These are phyloP conservation scores for Fusarium protoensiforme DNA, from an alignment of 2,329 filamentous ascomycete species.

Conservation along the genomic window DNA sequence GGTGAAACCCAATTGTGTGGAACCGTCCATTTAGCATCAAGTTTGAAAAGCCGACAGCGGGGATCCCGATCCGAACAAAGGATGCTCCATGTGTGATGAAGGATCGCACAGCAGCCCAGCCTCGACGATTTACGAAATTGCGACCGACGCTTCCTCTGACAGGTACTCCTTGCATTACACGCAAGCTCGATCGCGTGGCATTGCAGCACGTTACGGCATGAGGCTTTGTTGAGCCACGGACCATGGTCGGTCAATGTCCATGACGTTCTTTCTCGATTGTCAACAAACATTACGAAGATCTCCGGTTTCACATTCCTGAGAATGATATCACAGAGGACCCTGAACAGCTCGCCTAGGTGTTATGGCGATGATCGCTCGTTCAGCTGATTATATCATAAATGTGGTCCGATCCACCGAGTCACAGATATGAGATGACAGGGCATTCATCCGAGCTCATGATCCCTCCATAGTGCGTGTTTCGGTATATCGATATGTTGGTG, in stretches of 20 bases:
- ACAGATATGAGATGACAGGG: constrained; percentile 3
- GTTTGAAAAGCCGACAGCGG: neutral
- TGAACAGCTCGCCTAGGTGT: neutral
- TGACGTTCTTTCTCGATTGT: constrained; percentile 23
- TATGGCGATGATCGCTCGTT: constrained; percentile 18
- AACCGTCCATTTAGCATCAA: constrained; percentile 6
- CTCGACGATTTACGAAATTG: constrained; percentile 21
- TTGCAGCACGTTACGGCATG: constrained; percentile 15
- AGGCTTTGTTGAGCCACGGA: neutral
- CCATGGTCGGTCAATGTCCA: constrained; percentile 3
- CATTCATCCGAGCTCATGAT: neutral
- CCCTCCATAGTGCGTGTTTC: neutral
- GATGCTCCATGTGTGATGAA: constrained; percentile 10
- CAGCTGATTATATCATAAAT: constrained; percentile 32
- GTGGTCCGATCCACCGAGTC: constrained; percentile 21
- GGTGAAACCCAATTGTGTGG: constrained; percentile 41
- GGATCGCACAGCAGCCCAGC: constrained; percentile 3
- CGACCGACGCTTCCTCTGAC: constrained; percentile 2
- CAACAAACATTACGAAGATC: constrained; percentile 19
- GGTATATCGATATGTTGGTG: too few species aligned
- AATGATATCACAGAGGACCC: constrained; percentile 32
- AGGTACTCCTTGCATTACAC: constrained; percentile 19
- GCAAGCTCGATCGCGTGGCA: constrained; percentile 30
- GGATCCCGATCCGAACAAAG: constrained; percentile 30
- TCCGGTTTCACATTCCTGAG: constrained; percentile 28